Evolutionary conservation across 148 eudicot species (phyloP).

Genomic region (Hydrangea macrophylla): DNA sequence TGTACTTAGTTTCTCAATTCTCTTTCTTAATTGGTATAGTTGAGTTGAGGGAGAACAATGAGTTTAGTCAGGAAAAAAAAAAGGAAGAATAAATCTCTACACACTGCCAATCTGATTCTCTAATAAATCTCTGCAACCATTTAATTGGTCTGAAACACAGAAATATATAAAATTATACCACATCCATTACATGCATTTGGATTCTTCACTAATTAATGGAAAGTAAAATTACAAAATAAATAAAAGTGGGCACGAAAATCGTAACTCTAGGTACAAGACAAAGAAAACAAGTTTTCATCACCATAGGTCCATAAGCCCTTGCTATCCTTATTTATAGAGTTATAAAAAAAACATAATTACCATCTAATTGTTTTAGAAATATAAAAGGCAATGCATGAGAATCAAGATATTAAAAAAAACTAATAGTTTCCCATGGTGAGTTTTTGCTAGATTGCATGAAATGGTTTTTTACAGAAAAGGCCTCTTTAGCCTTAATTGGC

Average conservation of each 20-base stretch:
- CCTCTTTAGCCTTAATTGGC: background rate
- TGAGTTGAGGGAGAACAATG: conserved; percentile 26
- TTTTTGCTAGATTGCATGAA: background rate
- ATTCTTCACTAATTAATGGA: too few relatives aligned
- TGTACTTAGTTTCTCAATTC: conserved; percentile 74
- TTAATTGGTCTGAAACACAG: background rate
- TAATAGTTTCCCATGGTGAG: background rate
- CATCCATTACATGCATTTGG: background rate
- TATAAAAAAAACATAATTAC: background rate
- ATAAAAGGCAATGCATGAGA: background rate
- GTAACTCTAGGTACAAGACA: too few relatives aligned
- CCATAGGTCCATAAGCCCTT: background rate
- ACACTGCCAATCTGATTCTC: background rate
- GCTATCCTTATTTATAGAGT: background rate
- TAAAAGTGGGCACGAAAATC: too few relatives aligned
- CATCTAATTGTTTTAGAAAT: too few relatives aligned
- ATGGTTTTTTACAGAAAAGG: background rate
- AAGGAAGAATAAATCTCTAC: too few relatives aligned
- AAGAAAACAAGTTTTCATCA: background rate
- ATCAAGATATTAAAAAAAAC: background rate
- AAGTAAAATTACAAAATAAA: too few relatives aligned
- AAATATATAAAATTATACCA: background rate
- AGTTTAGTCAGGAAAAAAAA: too few relatives aligned
- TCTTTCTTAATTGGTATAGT: conserved; percentile 91
- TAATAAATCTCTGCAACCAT: background rate